Evolutionary conservation across 495 filamentous ascomycete genomes (phyloP), one percentile per base, ranked within the genome.

Genomic region (Aspergillus coremiiformis): DNA sequence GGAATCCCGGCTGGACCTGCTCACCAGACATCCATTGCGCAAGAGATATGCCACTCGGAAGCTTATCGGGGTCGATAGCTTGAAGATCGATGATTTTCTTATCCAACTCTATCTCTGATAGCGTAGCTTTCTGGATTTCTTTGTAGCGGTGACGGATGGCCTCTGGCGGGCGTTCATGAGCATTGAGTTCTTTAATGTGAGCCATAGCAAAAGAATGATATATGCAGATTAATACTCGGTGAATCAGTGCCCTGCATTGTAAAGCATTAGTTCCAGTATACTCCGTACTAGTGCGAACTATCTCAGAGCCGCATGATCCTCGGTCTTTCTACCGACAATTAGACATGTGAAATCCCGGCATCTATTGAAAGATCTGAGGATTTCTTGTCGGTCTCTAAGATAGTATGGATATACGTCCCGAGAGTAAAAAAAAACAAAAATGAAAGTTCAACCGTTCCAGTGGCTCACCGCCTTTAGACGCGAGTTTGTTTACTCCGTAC

Each of bases 161-260:
- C 30, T 84, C 78, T 11, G 87, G 87, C 17, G 88, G 85, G 47
- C 76, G 78, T 64, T 85, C 78, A 60, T 87, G 79, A 24, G 87
- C 80, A 63, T 90, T 82, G 9, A 89, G 70, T 5, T 72, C 75
- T 58, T 64, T 66, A 42, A 74, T 72, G 17, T 65, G 66, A 19
- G 67, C 66, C 71, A 74, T 73, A 21, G 33, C 9, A 6, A 3
- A 10, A 37, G 23, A 33, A 55, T n/a, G 24, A 46, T 6, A 24
- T 20, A 44, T 20, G 14, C 20, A 44, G 20, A 17, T 9, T 5
- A 44, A 44, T 24, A 27, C 24, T 29, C 42, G 22, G 24, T 44
- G 12, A 27, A 44, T 24, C 42, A 12, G 21, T 35, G 20, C 11
- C 14, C 37, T 41, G 37, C 37, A 39, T 41, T 41, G 15, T 27